These are phyloP conservation scores for Trichoderma sp. DNA, from an alignment of 2,329 filamentous ascomycete species.

Conservation along the genomic window DNA sequence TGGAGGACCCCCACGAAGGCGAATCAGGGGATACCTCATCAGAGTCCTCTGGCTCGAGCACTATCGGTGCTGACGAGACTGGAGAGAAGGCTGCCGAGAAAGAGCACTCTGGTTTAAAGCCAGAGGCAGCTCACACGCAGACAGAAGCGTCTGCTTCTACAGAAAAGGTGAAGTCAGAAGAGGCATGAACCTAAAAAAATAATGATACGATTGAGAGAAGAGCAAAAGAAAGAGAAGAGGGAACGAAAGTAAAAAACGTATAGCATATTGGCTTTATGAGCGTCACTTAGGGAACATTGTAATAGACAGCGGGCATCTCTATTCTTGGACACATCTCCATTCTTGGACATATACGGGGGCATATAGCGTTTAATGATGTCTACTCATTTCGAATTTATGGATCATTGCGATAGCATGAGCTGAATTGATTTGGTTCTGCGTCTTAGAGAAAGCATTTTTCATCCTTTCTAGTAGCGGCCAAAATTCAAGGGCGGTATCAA, in stretches of 20 bases:
- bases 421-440: not conserved
- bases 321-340: not conserved
- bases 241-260: not conserved
- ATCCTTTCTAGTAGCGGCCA: not conserved
- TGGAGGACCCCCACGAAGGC: conserved; percentile 18
- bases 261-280: conserved; percentile 7
- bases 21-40: conserved; percentile 2
- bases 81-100: not conserved
- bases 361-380: conserved; percentile 17
- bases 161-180: conserved; percentile 15
- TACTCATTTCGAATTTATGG: conserved; percentile 5
- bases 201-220: not conserved
- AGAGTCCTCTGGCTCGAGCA: not conserved
- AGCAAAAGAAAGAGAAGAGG: not conserved
- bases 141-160: conserved; percentile 16
- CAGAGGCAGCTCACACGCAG: not conserved
- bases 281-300: conserved; percentile 13
- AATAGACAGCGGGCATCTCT: conserved; percentile 21
- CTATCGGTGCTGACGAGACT: not conserved
- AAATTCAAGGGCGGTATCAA: not conserved
- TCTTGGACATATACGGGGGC: conserved; percentile 1
- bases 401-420: not conserved
- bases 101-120: not conserved
- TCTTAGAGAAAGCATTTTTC: not conserved
- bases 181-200: not conserved